Evolutionary conservation across 345 rosid genomes (phyloP).

Genomic region (Eutrema heterophyllum): DNA sequence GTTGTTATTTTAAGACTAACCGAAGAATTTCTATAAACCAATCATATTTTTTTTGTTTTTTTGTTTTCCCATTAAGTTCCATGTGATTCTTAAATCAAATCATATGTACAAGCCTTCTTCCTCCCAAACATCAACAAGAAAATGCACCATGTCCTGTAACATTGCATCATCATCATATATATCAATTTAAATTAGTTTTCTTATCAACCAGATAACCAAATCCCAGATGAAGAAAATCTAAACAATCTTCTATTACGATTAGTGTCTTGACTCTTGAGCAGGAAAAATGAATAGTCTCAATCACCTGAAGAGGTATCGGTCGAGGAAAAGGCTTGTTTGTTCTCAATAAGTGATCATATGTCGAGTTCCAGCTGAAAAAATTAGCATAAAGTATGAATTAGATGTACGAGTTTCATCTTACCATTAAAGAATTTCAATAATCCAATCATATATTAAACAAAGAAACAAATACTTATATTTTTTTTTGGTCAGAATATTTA

Average conservation of each 20-base stretch:
- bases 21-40: too few relatives aligned
- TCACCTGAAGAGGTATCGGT: conserved; percentile 26
- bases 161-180: background rate
- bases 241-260: background rate
- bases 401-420: background rate
- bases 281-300: background rate
- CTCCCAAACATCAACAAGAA: conserved; percentile 25
- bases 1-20: background rate
- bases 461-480: background rate
- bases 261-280: background rate
- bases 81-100: too few relatives aligned
- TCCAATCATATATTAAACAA: background rate
- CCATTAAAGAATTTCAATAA: background rate
- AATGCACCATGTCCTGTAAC: conserved; percentile 27
- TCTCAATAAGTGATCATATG: conserved; percentile 25
- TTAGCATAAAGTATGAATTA: background rate
- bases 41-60: too few relatives aligned
- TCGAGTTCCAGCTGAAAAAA: conserved; percentile 8
- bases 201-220: background rate
- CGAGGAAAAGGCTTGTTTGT: conserved; percentile 24
- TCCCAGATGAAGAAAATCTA: background rate
- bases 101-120: conserved; percentile 25
- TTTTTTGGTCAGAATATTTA: background rate
- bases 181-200: background rate
- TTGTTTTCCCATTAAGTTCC: too few relatives aligned